These are phyloP conservation scores for Chaetomiaceae sp. DNA, from an alignment of 2,329 filamentous ascomycete genomes.

Conservation along the genomic window DNA sequence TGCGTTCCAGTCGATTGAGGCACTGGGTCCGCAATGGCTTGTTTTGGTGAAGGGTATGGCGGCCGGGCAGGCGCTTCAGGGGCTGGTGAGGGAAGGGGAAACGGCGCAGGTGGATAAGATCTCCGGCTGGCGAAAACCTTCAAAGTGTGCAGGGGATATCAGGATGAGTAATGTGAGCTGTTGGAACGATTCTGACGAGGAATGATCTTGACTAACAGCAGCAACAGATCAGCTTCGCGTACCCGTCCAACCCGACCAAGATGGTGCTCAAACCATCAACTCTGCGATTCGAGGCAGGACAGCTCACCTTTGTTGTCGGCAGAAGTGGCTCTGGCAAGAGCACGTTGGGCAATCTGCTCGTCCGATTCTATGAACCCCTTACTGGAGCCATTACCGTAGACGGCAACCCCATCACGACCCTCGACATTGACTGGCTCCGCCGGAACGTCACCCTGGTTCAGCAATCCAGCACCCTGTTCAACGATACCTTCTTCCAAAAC, in stretches of 20 bases:
- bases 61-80: conserved; percentile 60
- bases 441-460: conserved; percentile 76
- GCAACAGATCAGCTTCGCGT: conserved; percentile 72
- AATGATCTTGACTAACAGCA: conserved; percentile 9
- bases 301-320: conserved; percentile 77
- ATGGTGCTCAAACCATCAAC: conserved; percentile 56
- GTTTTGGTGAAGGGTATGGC: conserved; percentile 73
- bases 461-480: conserved; percentile 76
- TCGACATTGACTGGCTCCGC: conserved; percentile 69
- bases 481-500: conserved; percentile 73
- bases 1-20: conserved; percentile 69
- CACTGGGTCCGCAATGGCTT: conserved; percentile 70
- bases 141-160: conserved; percentile 59
- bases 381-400: conserved; percentile 67
- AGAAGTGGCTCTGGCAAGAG: conserved; percentile 90
- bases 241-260: conserved; percentile 63
- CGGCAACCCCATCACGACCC: conserved; percentile 50
- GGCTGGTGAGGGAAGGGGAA: conserved; percentile 35
- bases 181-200: not conserved
- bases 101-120: conserved; percentile 20
- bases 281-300: conserved; percentile 66
- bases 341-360: conserved; percentile 74
- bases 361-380: conserved; percentile 67
- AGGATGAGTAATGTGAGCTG: conserved; percentile 61
- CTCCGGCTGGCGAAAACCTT: conserved; percentile 24